Percentiles rank a stretch among this genome's conserved stretches.
phyloP scores from a whole-genome alignment of 208 protist species.

The Crithidia thermophila region DNA sequence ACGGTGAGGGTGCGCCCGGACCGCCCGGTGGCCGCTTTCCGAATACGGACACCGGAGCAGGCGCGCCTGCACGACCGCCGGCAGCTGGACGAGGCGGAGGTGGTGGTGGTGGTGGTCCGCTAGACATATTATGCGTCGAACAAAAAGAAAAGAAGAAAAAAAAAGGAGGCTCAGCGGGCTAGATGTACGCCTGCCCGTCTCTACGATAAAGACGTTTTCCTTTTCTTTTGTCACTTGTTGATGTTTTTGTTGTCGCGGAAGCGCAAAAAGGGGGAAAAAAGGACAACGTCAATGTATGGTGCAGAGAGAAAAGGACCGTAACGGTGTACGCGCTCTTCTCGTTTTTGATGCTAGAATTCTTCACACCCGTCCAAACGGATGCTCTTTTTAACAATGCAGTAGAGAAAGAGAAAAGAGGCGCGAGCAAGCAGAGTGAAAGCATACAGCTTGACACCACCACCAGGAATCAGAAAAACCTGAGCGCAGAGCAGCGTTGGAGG shows the following conservation, averaged over 20 bases:
- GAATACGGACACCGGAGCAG: constrained; percentile 11
- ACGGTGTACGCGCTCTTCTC: background rate
- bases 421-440: no score
- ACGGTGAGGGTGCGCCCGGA: background rate
- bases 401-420: no score
- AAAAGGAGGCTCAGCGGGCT: background rate
- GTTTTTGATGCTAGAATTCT: no score
- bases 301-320: background rate
- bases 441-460: no score
- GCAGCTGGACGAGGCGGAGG: constrained; percentile 9
- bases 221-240: background rate
- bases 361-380: no score
- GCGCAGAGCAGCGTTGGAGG: no score
- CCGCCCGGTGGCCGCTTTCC: constrained; percentile 2
- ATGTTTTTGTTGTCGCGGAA: background rate
- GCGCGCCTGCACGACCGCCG: background rate
- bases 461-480: no score
- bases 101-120: constrained; percentile 17
- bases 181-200: no score
- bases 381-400: no score
- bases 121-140: background rate
- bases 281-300: background rate
- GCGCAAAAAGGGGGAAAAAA: no score
- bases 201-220: no score
- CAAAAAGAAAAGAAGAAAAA: background rate